Evolutionary conservation across 768 basidiomycete genomes (phyloP).

Genomic region (Mycena latifolia): DNA sequence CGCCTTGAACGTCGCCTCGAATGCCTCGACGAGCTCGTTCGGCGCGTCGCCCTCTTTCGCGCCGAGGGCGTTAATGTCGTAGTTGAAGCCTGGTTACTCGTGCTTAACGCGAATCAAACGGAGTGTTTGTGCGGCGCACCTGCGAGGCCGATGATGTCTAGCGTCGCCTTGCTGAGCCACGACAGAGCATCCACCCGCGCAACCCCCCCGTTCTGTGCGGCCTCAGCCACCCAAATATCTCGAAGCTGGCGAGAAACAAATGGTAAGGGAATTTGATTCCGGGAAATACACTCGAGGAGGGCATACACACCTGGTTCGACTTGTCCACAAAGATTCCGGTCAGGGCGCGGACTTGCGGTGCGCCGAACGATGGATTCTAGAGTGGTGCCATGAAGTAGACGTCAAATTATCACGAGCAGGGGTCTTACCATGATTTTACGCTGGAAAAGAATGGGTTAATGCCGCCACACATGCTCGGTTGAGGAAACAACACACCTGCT

Average conservation of each 20-base stretch:
- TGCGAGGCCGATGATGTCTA: slow-evolving; percentile 71
- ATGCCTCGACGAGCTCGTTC: slow-evolving; percentile 58
- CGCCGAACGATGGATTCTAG: slow-evolving; percentile 62
- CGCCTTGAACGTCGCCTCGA: slow-evolving; percentile 53
- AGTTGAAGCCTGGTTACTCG: slow-evolving; percentile 30
- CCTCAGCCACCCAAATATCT: slow-evolving; percentile 46
- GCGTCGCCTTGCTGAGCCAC: slow-evolving; percentile 65
- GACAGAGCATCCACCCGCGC: slow-evolving; percentile 57
- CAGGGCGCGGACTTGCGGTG: slow-evolving; percentile 56
- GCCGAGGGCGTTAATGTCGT: slow-evolving; percentile 31
- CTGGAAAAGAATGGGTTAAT: slow-evolving; percentile 14
- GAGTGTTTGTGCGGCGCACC: slow-evolving; percentile 51
- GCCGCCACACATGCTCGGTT: not conserved
- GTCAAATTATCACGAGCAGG: too few species aligned
- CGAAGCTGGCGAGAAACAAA: slow-evolving; percentile 44
- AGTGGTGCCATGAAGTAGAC: not conserved
- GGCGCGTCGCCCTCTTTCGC: slow-evolving; percentile 31
- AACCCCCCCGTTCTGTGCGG: slow-evolving; percentile 31
- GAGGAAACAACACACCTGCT: slow-evolving; percentile 27
- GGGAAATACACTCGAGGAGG: not conserved
- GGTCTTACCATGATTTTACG: slow-evolving; percentile 41
- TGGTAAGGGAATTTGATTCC: not conserved
- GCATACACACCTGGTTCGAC: slow-evolving; percentile 45
- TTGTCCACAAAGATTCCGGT: slow-evolving; percentile 56
- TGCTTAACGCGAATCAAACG: not conserved